Conservation (phyloP, 2,329 filamentous ascomycete species). For the Bipolaris cookei region DNA sequence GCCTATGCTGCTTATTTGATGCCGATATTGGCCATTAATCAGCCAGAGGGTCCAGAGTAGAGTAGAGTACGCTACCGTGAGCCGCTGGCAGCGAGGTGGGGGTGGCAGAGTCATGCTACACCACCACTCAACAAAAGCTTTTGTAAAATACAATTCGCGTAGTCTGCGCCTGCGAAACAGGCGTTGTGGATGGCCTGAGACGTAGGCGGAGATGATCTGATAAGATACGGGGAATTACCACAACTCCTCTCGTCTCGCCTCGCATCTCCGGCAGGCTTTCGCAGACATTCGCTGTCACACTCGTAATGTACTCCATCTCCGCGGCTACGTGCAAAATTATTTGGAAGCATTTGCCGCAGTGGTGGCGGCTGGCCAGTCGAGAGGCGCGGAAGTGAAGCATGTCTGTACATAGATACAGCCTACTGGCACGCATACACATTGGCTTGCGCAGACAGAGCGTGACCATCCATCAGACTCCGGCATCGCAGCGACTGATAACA, state of each 20-base stretch:
- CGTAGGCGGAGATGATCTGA: conserved; percentile 37
- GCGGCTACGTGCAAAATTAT: conserved; percentile 7
- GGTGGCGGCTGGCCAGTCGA: not conserved
- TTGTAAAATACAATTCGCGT: not conserved
- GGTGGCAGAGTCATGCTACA: conserved; percentile 5
- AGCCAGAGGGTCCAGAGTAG: conserved; percentile 2
- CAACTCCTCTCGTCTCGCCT: conserved; percentile 22
- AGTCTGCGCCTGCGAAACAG: not conserved
- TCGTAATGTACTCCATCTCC: conserved; percentile 21
- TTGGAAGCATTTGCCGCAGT: conserved; percentile 1
- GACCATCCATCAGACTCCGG: not conserved
- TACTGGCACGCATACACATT: not conserved
- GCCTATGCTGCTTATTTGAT: not conserved
- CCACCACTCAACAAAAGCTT: conserved; percentile 5
- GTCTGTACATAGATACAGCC: not conserved
- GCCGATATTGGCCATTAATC: conserved; percentile 9
- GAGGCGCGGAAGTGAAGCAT: not conserved
- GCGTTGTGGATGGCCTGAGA: conserved; percentile 1
- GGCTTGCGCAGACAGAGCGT: not conserved
- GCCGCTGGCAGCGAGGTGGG: conserved; percentile 2
- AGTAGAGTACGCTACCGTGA: conserved; percentile 4
- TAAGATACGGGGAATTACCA: conserved; percentile 32
- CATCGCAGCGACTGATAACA: conserved; percentile 17
- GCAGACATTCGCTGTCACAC: conserved; percentile 23
- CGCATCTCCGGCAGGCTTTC: conserved; percentile 15